Evolutionary conservation across 441 rosid species (phyloP), one percentile per base, ranked within the genome.

Genomic region (Breynia disticha): DNA sequence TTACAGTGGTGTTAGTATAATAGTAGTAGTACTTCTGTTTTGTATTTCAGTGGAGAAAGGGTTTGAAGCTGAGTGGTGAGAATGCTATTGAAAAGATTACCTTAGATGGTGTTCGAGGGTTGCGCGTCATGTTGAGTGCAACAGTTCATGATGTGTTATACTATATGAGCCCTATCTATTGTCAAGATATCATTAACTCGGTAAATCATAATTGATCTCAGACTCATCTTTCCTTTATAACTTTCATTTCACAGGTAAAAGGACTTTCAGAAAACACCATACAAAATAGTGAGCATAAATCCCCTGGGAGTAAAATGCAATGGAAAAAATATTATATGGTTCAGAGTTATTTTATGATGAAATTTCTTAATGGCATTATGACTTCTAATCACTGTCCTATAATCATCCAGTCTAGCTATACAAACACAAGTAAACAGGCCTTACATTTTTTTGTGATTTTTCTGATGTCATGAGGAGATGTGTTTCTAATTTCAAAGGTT

Each of bases 81-180:
- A 56, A 87, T 69, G 95, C 95, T 28, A 96, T 94, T 48, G 99
- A 94, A 46, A 90, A 87, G 67, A 81, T 84, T 62, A 94, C 99
- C 60, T 74, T 94, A 63, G 96, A 90, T 57, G 99, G 99, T 65
- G 99, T 94, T 17, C 80, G 87, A 14, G 94, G 95, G 53, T 68
- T 94, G 63, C 95, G 97, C 37, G 80, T 79, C 62, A 84, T 67
- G 80, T 76, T 94, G 70, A 79, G 97, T 65, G 97, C 97, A 55
- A 94, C 99, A 55, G 97, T 77, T 62, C 99, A 94, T 64, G 99
- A 94, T 76, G 99, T 94, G 54, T 70, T 94, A 54, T 90, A 94
- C 71, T 90, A 94, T 75, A 85, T 94, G 99, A 94, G 97, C 73
- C 96, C 99, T 62, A 81, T 94, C 61, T 90, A 94, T 53, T 87